Evolutionary conservation across 2,329 filamentous ascomycete genomes (phyloP).

Genomic region (Hymenoscyphus albidus): DNA sequence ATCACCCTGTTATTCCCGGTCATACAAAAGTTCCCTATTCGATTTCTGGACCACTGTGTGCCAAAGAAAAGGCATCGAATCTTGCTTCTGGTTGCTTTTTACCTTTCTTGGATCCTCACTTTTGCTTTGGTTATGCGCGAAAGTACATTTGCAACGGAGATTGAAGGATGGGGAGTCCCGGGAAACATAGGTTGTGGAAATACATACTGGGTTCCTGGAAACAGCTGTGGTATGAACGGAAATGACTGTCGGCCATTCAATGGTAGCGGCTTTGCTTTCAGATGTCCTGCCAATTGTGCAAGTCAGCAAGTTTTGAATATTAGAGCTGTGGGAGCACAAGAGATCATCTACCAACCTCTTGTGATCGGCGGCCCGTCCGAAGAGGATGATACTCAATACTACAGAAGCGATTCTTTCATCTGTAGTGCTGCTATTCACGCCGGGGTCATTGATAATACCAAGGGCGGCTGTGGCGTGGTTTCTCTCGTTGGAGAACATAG

Average conservation of each 20-base stretch:
- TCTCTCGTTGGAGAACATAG: conserved; percentile 65
- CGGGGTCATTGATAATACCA: conserved; percentile 66
- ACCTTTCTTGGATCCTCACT: conserved; percentile 63
- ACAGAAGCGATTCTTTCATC: conserved; percentile 86
- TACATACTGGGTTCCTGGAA: conserved; percentile 68
- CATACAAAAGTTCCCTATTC: conserved; percentile 64
- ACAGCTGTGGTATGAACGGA: conserved; percentile 71
- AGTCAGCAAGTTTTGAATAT: conserved; percentile 64
- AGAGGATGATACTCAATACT: conserved; percentile 50
- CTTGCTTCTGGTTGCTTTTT: conserved; percentile 55
- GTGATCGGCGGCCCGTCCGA: conserved; percentile 62
- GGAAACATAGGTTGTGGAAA: conserved; percentile 62
- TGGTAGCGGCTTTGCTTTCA: conserved; percentile 66
- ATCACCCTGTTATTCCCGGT: conserved; percentile 61
- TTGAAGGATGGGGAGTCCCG: conserved; percentile 65
- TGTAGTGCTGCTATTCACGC: conserved; percentile 82
- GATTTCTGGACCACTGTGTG: conserved; percentile 58
- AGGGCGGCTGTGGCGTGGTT: conserved; percentile 80
- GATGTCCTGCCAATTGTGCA: conserved; percentile 70
- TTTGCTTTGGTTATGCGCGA: conserved; percentile 67
- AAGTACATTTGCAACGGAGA: conserved; percentile 55
- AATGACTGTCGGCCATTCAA: conserved; percentile 72
- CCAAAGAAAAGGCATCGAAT: conserved; percentile 56
- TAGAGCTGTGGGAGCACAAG: conserved; percentile 68
- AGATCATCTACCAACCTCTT: conserved; percentile 60